phyloP scores from a whole-genome alignment of 1,139 yeast species.

The Starmera stellimalicola region DNA sequence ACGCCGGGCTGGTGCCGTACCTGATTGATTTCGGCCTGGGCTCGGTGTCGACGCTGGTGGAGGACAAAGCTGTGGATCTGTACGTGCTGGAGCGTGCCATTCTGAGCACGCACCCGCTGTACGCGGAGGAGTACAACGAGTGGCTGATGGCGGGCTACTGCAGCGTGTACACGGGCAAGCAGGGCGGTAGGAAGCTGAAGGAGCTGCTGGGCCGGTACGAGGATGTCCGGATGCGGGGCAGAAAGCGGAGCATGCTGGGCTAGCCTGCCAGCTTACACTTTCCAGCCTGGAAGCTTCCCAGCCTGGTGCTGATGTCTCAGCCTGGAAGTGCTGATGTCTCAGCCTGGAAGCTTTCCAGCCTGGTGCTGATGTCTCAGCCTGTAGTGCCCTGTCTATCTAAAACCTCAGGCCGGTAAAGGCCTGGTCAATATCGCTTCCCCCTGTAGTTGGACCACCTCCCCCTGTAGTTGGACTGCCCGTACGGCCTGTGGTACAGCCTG shows the following conservation, averaged over 20 bases:
- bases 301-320: too few species aligned
- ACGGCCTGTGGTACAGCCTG: too few species aligned
- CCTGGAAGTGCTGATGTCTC: too few species aligned
- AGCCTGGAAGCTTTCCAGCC: too few species aligned
- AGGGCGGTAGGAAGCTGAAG: constrained; percentile 32
- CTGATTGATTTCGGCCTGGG: constrained; percentile 87
- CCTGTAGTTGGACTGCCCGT: too few species aligned
- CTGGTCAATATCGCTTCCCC: constrained; percentile 5
- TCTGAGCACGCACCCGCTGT: constrained; percentile 77
- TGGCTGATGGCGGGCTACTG: constrained; percentile 75
- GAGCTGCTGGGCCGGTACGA: constrained; percentile 61
- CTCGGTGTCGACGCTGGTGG: constrained; percentile 66
- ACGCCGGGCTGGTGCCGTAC: constrained; percentile 33
- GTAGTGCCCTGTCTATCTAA: too few species aligned
- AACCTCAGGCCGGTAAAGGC: too few species aligned
- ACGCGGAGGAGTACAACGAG: constrained; percentile 50
- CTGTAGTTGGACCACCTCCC: too few species aligned
- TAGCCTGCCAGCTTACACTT: too few species aligned
- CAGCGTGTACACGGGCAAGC: constrained; percentile 28
- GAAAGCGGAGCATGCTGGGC: constrained; percentile 93
- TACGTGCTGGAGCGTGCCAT: constrained; percentile 92
- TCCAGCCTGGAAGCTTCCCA: too few species aligned
- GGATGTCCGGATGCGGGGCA: constrained; percentile 83
- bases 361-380: too few species aligned
- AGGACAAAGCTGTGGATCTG: constrained; percentile 93